Evolutionary conservation across 176 grass and related monocot genomes (phyloP), one percentile per base, ranked within the genome.

Genomic region (Calamus simplicifolius): DNA sequence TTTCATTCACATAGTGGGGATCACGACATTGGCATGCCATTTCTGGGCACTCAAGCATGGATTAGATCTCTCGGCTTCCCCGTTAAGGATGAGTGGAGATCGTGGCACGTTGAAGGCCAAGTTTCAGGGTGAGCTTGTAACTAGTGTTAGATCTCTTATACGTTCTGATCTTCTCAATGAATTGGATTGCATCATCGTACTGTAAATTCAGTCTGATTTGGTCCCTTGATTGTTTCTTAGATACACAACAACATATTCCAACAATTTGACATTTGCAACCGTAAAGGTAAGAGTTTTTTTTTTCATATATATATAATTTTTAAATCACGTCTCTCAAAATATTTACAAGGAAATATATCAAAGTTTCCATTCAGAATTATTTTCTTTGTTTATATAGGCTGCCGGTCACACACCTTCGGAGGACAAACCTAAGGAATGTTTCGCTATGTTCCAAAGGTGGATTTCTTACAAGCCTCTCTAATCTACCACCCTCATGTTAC

Each of bases 231-330:
- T 16, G 21, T 23, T 23, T 23, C 21, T 23, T 43, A 64, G 61
- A 48, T 64, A 64, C 6, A 19, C 61, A 19, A 43, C 50, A 25
- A 18, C 38, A 23, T 64, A 25, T 27, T n/a, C 38, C 7, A 18
- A 50, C 5, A 50, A 64, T 18, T 18, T 64, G 50, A 51, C 18
- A 15, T 64, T 64, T 25, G 61, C 61, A 38, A 64, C 61, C 16
- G 25, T 64, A 18, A 64, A 50, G 61, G 61, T 64, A 17, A 64
- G 21, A 23, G 21, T n/a, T 23, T 23, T 23, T 23, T 23, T 23
- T 23, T 23, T 23, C 1, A 23, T 23, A 23, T 23, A 23, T 23
- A 23, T 23, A 23, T 23, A 23, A 23, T n/a, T 23, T 23, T 23
- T 23, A 23, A 54, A 54, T 54, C 17, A 19, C 1, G 4, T 4